Base-by-base conservation (phyloP, 805 yeast genomes). In the Torulaspora delbrueckii region DNA sequence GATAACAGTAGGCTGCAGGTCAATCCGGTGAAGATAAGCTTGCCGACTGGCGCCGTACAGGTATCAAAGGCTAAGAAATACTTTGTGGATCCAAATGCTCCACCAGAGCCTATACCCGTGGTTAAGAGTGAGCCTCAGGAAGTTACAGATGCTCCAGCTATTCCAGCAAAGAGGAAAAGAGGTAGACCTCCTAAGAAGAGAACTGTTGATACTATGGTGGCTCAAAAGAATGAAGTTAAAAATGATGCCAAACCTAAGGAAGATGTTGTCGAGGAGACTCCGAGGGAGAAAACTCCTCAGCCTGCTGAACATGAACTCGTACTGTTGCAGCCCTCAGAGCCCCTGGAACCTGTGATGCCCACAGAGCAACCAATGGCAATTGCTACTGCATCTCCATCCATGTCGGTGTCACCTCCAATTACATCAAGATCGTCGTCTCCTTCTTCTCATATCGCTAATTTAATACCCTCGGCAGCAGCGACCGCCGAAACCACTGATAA, bases 111-210 rank as follows among this genome's bases (percentile, higher is more conserved):
- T 25, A 14, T 35, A 14, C 18, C 26, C 1, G 26, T 37, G 6
- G 26, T 34, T 19, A 42, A 48, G 43, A 40, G 42, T 8, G 53
- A 50, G 13, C 44, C 49, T 3, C 27, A 44, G 9, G 35, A 38
- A 14, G 34, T 38, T 3, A 35, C 42, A 12, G 35, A 13, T 10
- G 41, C 40, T 16, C 43, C 40, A 4, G 37, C 46, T 3, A 35
- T 50, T 31, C 40, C 50, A 6, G 42, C 50, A 5, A 58, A 53
- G 42, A 64, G 57, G 35, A 62, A 57, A 47, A 58, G 68, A 42
- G 68, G 68, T 28, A 56, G 68, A 42, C 68, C 68, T 10, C 66
- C 67, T 4, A 64, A 62, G 50, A 57, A 53, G 52, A 59, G 59
- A 51, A 58, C 60, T 4, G 62, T 59, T 1, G 65, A 59, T 31